Conservation (phyloP, 768 basidiomycete genomes). For the Leccinum ochraceum region DNA sequence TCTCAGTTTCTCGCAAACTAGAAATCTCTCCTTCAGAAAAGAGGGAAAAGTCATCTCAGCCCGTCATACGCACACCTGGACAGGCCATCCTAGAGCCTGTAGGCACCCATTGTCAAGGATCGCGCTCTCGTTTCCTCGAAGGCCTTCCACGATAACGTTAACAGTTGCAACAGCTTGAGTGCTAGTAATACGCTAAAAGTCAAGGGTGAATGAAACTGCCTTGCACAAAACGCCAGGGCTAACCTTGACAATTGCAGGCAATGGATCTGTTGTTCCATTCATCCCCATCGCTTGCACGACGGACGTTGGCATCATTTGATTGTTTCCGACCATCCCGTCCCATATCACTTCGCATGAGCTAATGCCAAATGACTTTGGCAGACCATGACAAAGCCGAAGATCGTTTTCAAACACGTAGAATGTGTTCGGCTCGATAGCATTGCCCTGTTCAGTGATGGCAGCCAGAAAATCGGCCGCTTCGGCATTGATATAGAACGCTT, state of each 20-base stretch:
- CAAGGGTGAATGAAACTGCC: conserved; percentile 1
- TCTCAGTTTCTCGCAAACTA: conserved; percentile 70
- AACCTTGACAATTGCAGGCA: conserved; percentile 4
- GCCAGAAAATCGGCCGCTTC: conserved; percentile 54
- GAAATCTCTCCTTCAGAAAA: neutral
- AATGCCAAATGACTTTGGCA: conserved; percentile 40
- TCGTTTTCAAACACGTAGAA: conserved; percentile 49
- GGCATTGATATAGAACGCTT: conserved; percentile 65
- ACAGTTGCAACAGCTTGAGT: conserved; percentile 22
- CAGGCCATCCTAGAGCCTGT: conserved; percentile 67
- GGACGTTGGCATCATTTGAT: conserved; percentile 5
- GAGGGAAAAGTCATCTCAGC: neutral
- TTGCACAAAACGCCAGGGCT: neutral
- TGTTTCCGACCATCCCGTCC: conserved; percentile 38
- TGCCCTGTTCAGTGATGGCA: conserved; percentile 49
- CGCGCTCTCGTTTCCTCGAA: conserved; percentile 36
- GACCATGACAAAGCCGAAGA: conserved; percentile 58
- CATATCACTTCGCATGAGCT: conserved; percentile 56
- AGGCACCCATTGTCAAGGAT: conserved; percentile 53
- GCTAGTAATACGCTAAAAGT: conserved; percentile 4
- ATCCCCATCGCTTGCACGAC: neutral
- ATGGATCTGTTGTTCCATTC: neutral
- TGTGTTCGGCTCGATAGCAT: conserved; percentile 43
- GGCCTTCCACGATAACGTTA: conserved; percentile 37
- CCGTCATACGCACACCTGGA: conserved; percentile 53